Percentiles rank a stretch among this genome's conserved stretches.
Conservation (phyloP, 192 early-diverging fungal genomes). For the Paraglomus brasilianum region DNA sequence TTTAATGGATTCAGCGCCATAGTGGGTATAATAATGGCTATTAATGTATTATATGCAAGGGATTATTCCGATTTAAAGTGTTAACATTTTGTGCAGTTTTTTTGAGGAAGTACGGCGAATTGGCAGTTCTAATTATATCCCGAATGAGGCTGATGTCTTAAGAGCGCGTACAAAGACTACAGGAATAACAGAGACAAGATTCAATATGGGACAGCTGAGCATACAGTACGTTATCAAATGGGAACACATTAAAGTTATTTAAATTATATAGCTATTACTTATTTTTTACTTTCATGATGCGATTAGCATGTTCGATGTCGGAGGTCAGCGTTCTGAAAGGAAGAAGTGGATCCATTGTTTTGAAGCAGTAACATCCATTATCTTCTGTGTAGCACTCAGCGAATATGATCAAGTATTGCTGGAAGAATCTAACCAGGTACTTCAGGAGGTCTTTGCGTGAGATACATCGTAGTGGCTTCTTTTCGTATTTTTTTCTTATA, state of each 20-base stretch:
- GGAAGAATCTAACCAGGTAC: slow-evolving; percentile 74
- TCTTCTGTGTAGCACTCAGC: slow-evolving; percentile 89
- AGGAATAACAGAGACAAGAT: slow-evolving; percentile 93
- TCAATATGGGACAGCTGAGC: slow-evolving; percentile 86
- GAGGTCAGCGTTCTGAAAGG: slow-evolving; percentile 80
- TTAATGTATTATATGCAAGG: not conserved
- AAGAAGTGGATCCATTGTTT: slow-evolving; percentile 90
- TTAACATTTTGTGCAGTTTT: slow-evolving; percentile 58
- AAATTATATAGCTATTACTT: not conserved
- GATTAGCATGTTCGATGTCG: slow-evolving; percentile 82
- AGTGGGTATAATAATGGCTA: slow-evolving; percentile 58
- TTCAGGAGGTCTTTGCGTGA: not conserved
- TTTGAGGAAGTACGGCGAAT: slow-evolving; percentile 88
- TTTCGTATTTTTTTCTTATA: not conserved
- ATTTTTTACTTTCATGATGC: not conserved
- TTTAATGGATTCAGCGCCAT: slow-evolving; percentile 88
- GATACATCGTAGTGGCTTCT: not conserved
- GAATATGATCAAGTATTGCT: slow-evolving; percentile 92
- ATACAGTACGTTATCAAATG: slow-evolving; percentile 70
- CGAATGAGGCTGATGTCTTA: slow-evolving; percentile 92
- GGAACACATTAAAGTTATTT: slow-evolving; percentile 20
- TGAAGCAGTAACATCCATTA: slow-evolving; percentile 85
- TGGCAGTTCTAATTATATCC: slow-evolving; percentile 77
- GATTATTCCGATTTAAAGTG: not conserved
- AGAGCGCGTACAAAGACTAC: slow-evolving; percentile 97